These are phyloP conservation scores for Cyclostephanos invisitatus DNA, from an alignment of 108 stramenopile species.

Conservation along the genomic window DNA sequence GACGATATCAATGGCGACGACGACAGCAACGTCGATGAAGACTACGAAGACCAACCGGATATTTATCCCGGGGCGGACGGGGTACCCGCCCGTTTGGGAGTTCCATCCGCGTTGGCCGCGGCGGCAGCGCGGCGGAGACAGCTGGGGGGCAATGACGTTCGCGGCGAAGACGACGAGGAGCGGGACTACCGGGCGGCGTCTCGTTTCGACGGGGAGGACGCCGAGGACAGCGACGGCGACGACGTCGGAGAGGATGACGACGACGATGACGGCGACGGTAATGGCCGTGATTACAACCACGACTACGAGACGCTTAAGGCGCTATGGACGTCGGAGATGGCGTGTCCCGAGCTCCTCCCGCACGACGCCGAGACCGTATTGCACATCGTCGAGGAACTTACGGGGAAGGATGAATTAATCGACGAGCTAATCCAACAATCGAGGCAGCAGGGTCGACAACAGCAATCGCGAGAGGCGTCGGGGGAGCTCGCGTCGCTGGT, in stretches of 20 bases:
- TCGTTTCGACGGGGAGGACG: slow-evolving; percentile 7
- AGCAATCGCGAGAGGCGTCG: slow-evolving; percentile 30
- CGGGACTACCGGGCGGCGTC: not conserved
- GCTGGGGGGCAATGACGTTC: slow-evolving; percentile 5
- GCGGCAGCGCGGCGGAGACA: slow-evolving; percentile 20
- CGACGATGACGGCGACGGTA: slow-evolving; percentile 14
- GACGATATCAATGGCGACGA: slow-evolving; percentile 55
- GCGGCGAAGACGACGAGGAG: slow-evolving; percentile 6
- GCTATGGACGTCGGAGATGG: slow-evolving; percentile 63
- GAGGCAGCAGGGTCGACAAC: slow-evolving; percentile 8
- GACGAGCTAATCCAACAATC: slow-evolving; percentile 50
- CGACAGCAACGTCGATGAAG: slow-evolving; percentile 23
- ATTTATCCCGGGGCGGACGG: slow-evolving; percentile 11
- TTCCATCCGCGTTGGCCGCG: slow-evolving; percentile 29
- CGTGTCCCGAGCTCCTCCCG: slow-evolving; percentile 67
- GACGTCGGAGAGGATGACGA: slow-evolving; percentile 7
- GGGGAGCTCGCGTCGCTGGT: slow-evolving; percentile 56
- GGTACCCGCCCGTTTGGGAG: not conserved
- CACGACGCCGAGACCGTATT: slow-evolving; percentile 58
- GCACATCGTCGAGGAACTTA: slow-evolving; percentile 48
- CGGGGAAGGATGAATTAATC: slow-evolving; percentile 61
- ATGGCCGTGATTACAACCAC: slow-evolving; percentile 42
- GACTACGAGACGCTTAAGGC: slow-evolving; percentile 64
- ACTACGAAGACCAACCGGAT: slow-evolving; percentile 13
- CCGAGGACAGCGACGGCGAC: slow-evolving; percentile 8